Evolutionary conservation across 2,329 filamentous ascomycete genomes (phyloP), one percentile per base, ranked within the genome.

Genomic region (Microsporum audouinii): DNA sequence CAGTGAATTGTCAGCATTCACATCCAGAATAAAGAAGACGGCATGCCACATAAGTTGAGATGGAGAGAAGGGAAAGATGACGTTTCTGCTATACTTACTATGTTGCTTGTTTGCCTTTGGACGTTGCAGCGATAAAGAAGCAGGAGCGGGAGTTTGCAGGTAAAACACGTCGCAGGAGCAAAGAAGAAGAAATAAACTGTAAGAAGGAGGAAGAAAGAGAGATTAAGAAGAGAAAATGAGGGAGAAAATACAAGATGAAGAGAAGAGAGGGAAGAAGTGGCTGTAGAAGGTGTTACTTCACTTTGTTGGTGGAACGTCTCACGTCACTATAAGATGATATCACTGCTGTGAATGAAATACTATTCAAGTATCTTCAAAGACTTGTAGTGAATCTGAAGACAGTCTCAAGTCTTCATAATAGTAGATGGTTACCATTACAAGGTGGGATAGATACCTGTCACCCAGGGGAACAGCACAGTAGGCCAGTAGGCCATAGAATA

Each of bases 101-200:
- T 47, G n/a, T 47, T 47, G 6, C 23, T 47, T 17, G 43, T 27
- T 47, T 17, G 17, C 17, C 27, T 29, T 27, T 36, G 43, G 45
- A 60, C 14, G 43, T 34, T 36, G 43, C 43, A 36, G 8, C 34
- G 56, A 34, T 23, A n/a, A 39, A 60, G 58, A 57, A 57, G 39
- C 39, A n/a, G n/a, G 12, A 31, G 2, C n/a, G 39, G n/a, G 2
- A 45, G 29, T 34, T 10, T 29, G 59, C 29, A 45, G 59, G 33
- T 34, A 2, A 29, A 53, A 17, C 12, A 38, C 29, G 4, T 12
- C 14, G 49, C 27, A 17, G 5, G n/a, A n/a, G 14, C 17, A 47
- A 23, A 10, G 38, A 29, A 49, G 36, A 34, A 49, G 43, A 31
- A 34, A 23, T 8, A 49, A 47, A 29, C 23, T 29, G 43, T 29